phyloP scores from a whole-genome alignment of 345 rosid genomes.

The Pelargonium nanum region DNA sequence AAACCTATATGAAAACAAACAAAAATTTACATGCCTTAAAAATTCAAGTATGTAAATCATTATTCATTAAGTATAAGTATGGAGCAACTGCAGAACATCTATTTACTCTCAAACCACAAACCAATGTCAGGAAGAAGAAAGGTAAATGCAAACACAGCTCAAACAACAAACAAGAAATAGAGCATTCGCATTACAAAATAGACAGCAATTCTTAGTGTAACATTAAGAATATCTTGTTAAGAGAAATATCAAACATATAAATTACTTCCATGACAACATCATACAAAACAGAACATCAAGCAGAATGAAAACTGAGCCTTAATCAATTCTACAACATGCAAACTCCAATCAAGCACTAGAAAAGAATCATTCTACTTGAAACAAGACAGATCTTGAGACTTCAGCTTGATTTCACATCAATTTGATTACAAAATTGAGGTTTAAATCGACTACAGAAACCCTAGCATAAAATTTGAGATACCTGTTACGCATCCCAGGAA shows the following conservation, averaged over 20 bases:
- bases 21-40: no score
- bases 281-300: background rate
- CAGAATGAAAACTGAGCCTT: background rate
- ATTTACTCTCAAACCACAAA: no score
- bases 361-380: no score
- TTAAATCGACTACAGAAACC: background rate
- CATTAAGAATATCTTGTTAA: no score
- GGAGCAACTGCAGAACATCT: background rate
- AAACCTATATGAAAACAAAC: background rate
- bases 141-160: background rate
- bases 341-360: background rate
- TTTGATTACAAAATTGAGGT: background rate
- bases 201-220: background rate
- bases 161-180: no score
- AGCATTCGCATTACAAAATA: background rate
- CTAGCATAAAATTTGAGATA: background rate
- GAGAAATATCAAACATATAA: no score
- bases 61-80: background rate
- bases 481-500: background rate
- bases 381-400: background rate
- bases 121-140: no score
- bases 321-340: background rate
- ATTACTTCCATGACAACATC: background rate
- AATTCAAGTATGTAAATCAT: no score
- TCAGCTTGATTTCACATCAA: background rate